A percentile compares a stretch with the other conserved stretches of the same genome.
phyloP scores from a whole-genome alignment of 495 filamentous ascomycete species.

The Aspergillus kassunensis region DNA sequence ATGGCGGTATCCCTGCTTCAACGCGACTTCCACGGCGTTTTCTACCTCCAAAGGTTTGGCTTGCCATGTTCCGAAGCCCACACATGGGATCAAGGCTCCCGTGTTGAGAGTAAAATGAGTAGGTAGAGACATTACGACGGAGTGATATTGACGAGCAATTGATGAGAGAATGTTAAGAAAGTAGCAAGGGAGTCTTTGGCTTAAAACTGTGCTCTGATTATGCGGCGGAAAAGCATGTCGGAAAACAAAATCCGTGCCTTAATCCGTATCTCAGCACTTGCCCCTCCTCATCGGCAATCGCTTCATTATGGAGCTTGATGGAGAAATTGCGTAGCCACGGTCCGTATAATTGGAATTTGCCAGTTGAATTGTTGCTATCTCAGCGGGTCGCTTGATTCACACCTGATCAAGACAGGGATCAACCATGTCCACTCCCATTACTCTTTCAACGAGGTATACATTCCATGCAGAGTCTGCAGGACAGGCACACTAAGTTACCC shows the following conservation, averaged over 20 bases:
- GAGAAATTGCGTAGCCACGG: neutral
- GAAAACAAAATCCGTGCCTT: neutral
- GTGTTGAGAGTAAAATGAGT: constrained; percentile 42
- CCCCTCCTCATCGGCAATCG: too few relatives aligned
- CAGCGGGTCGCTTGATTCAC: too few relatives aligned
- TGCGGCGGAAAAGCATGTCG: constrained; percentile 2
- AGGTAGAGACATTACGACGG: constrained; percentile 29
- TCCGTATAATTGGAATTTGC: too few relatives aligned
- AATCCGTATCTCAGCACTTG: too few relatives aligned
- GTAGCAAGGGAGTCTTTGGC: neutral
- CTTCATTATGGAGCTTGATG: neutral
- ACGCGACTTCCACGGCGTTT: constrained; percentile 33
- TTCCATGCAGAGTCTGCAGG: too few relatives aligned
- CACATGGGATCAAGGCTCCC: constrained; percentile 35
- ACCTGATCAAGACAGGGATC: too few relatives aligned
- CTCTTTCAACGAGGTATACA: too few relatives aligned
- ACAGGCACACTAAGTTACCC: neutral
- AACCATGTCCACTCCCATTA: too few relatives aligned
- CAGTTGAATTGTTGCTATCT: too few relatives aligned
- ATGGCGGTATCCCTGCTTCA: constrained; percentile 63
- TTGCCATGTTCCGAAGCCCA: constrained; percentile 36
- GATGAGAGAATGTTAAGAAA: neutral
- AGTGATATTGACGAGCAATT: neutral
- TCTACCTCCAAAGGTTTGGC: constrained; percentile 33
- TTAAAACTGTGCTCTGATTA: neutral